Conservation (phyloP, 352 stramenopile species). For the Paralagenidium karlingii region DNA sequence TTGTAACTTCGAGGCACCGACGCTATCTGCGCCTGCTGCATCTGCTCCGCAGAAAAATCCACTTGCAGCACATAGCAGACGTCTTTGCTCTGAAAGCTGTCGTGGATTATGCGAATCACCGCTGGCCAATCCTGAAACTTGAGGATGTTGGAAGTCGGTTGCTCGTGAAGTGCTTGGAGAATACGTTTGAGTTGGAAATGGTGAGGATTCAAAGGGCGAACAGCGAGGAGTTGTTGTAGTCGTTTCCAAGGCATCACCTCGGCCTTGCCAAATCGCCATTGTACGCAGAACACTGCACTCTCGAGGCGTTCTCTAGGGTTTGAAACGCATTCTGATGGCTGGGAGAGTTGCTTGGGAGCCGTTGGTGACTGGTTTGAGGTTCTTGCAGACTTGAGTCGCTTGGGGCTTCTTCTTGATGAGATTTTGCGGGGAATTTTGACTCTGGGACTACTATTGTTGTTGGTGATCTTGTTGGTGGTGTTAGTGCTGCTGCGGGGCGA, state of each 20-base stretch:
- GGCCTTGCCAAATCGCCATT: conserved; percentile 31
- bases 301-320: no score
- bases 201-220: conserved; percentile 54
- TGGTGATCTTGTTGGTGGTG: conserved; percentile 1
- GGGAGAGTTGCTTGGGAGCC: no score
- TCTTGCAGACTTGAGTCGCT: neutral
- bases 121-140: conserved; percentile 17
- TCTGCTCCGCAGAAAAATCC: conserved; percentile 2
- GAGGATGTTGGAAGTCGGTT: neutral
- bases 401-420: neutral
- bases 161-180: conserved; percentile 2
- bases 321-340: no score
- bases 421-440: neutral
- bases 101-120: conserved; percentile 16
- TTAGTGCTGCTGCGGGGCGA: neutral
- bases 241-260: conserved; percentile 33
- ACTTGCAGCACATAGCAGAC: conserved; percentile 33
- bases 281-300: conserved; percentile 28
- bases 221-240: conserved; percentile 34
- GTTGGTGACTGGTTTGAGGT: neutral
- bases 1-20: conserved; percentile 1
- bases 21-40: conserved; percentile 3
- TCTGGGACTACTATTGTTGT: neutral
- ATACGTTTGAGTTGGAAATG: conserved; percentile 47
- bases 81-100: conserved; percentile 6